These are phyloP conservation scores for Xenoacremonium recifei DNA, from an alignment of 2,329 filamentous ascomycete genomes.

Conservation along the genomic window DNA sequence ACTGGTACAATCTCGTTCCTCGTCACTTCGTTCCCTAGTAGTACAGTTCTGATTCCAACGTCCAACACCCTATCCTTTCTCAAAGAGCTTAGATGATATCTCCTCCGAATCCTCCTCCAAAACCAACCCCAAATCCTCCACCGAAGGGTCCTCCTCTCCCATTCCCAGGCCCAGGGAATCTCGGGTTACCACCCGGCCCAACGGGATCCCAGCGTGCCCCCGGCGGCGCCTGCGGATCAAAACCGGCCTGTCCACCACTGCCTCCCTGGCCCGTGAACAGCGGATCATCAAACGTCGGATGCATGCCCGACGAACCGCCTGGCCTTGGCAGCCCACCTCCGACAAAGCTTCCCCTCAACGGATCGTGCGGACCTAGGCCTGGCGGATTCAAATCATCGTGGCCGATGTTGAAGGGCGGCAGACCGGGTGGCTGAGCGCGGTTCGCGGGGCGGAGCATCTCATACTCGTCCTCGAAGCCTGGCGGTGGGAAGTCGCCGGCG, in stretches of 20 bases:
- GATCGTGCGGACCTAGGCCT: constrained; percentile 81
- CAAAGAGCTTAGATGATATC: background rate
- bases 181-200: constrained; percentile 60
- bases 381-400: constrained; percentile 86
- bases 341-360: constrained; percentile 66
- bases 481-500: constrained; percentile 74
- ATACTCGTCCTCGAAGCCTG: constrained; percentile 90
- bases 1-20: too few relatives aligned
- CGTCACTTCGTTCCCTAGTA: too few relatives aligned
- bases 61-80: too few relatives aligned
- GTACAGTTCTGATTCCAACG: too few relatives aligned
- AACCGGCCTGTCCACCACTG: constrained; percentile 18
- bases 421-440: constrained; percentile 36
- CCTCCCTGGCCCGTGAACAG: constrained; percentile 60
- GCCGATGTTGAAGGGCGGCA: constrained; percentile 69
- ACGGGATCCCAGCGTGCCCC: constrained; percentile 91
- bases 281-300: constrained; percentile 91
- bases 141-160: constrained; percentile 37
- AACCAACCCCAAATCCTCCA: constrained; percentile 36
- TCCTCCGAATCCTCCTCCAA: constrained; percentile 34
- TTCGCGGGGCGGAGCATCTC: constrained; percentile 67
- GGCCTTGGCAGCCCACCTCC: constrained; percentile 58
- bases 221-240: constrained; percentile 73
- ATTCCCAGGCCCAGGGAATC: constrained; percentile 45
- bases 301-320: constrained; percentile 78